Evolutionary conservation across 345 rosid genomes (phyloP).

Genomic region (Corymbia maculata): DNA sequence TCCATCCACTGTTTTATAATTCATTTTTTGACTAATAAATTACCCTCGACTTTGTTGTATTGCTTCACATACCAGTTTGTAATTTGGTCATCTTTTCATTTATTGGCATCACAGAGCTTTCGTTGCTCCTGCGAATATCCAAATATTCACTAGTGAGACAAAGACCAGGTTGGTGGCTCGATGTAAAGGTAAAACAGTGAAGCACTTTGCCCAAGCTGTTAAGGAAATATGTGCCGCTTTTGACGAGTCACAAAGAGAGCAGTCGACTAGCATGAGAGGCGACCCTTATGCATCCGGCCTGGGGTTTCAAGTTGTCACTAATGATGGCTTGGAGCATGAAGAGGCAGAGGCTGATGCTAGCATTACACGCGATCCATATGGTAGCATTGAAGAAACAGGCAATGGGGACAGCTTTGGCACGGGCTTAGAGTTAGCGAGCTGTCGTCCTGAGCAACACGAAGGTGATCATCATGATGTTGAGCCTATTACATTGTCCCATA

Average conservation of each 20-base stretch:
- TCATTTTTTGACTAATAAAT: neutral
- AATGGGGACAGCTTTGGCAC: conserved; percentile 18
- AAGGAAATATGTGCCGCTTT: conserved; percentile 72
- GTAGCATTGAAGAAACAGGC: conserved; percentile 15
- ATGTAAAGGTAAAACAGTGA: conserved; percentile 64
- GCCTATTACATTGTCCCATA: conserved; percentile 23
- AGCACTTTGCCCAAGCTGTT: conserved; percentile 67
- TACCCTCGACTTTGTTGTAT: neutral
- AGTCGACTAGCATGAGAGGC: conserved; percentile 22
- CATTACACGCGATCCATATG: conserved; percentile 12
- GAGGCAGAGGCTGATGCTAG: conserved; percentile 23
- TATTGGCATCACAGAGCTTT: conserved; percentile 49
- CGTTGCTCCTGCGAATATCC: conserved; percentile 73
- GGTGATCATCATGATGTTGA: conserved; percentile 35
- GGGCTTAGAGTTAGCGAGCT: conserved; percentile 21
- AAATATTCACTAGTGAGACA: conserved; percentile 65
- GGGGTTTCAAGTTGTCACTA: conserved; percentile 23
- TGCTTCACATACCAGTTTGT: too few relatives aligned
- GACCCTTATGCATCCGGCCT: conserved; percentile 22
- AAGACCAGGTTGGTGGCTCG: conserved; percentile 52
- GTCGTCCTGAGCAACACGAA: conserved; percentile 18
- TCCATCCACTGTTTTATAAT: neutral
- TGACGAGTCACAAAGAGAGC: conserved; percentile 49
- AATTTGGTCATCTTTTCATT: too few relatives aligned
- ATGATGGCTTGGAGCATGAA: conserved; percentile 31